Base-by-base conservation (phyloP, 441 rosid genomes). In the Syzygium syzygioides region DNA sequence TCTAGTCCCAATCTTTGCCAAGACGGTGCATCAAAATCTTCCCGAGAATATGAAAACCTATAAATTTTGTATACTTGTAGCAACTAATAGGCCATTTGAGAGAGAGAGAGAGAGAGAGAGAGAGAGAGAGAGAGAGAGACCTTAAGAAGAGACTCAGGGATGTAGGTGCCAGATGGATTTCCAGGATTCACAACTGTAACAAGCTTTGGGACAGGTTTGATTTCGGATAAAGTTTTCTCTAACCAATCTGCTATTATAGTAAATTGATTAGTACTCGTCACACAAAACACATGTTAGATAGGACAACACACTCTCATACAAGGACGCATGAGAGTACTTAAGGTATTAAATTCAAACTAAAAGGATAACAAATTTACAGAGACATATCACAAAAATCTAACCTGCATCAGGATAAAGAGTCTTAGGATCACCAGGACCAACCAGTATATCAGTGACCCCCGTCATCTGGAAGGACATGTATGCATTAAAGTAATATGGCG, bases 401-500 rank as follows among this genome's bases (percentile, higher is more conserved):
- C 99, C 98, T 91, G 98, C 98, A 92, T 98, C 99, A 6, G 99
- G 99, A 91, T 96, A 88, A 91, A 96, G 98, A 13, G 96, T 98
- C 85, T 92, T 85, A 3, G 96, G 94, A 89, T 91, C 68, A 88
- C 95, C 93, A 92, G 99, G 98, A 89, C 99, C 99, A 79, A 98
- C 98, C 80, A 96, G 68, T 86, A 98, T 98, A 86, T 97, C 88
- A 88, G 99, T 97, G 91, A 98, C 89, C 9, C 99, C 99, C 12
- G 99, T 98, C 99, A 98, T 98, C 94, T 98, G 99, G 95, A 98
- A 97, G 86, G 99, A 94, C 99, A 96, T 98, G 92, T 97, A 98
- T 64, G 99, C 92, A 86, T 98, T 98, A 95, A 98, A 98, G 94
- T 98, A 98, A 92, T 97, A 98, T 20, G 99, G 99, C 87, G 97